phyloP scores from a whole-genome alignment of 805 yeast species.

The Komagataella pastoris region DNA sequence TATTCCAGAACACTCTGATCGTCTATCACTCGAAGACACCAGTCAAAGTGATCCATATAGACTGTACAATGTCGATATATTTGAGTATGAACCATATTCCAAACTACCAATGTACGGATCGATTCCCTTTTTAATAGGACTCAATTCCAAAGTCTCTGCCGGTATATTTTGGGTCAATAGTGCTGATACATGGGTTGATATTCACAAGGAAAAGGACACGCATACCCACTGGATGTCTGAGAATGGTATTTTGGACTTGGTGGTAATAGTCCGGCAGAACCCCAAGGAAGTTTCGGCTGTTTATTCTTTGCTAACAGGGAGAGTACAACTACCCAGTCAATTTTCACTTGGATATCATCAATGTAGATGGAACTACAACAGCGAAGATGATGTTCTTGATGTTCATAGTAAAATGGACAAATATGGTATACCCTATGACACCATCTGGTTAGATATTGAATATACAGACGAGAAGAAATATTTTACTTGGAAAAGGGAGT shows the following conservation, averaged over 20 bases:
- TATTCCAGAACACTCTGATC: constrained; percentile 94
- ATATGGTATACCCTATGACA: constrained; percentile 70
- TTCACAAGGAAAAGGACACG: constrained; percentile 22
- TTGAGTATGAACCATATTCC: constrained; percentile 79
- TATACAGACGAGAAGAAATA: constrained; percentile 79
- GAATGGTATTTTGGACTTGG: constrained; percentile 68
- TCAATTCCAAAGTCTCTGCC: constrained; percentile 38
- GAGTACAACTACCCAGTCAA: constrained; percentile 55
- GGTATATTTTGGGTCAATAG: constrained; percentile 89
- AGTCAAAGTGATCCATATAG: constrained; percentile 61
- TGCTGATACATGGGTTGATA: constrained; percentile 86
- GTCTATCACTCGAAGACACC: constrained; percentile 64
- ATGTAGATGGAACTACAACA: constrained; percentile 95
- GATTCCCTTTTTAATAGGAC: constrained; percentile 77
- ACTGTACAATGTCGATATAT: constrained; percentile 84
- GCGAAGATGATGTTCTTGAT: constrained; percentile 70
- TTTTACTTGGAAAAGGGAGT: constrained; percentile 75
- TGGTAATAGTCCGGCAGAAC: constrained; percentile 45
- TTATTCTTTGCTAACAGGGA: constrained; percentile 66
- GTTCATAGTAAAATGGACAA: constrained; percentile 62
- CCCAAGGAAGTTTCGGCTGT: constrained; percentile 42
- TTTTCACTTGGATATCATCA: constrained; percentile 89
- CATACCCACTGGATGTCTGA: constrained; percentile 90
- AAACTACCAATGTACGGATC: constrained; percentile 91
- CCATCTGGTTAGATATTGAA: constrained; percentile 91